Percentiles rank a stretch among this genome's conserved stretches.
These are phyloP conservation scores for Ophiocordyceps camponoti-saundersi DNA, from an alignment of 2,329 filamentous ascomycete species.

Conservation along the genomic window DNA sequence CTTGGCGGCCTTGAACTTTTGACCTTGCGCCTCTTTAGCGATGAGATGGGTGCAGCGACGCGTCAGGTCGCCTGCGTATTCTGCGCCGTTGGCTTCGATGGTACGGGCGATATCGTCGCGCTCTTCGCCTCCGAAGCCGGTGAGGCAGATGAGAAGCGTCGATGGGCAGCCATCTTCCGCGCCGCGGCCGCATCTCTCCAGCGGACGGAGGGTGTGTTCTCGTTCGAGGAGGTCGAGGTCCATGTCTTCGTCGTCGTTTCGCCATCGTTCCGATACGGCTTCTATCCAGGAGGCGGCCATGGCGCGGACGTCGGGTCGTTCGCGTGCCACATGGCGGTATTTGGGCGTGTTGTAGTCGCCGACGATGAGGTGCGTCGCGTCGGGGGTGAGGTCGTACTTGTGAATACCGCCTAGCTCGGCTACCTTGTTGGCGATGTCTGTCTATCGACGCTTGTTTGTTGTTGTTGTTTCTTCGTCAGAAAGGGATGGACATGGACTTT, in stretches of 20 bases:
- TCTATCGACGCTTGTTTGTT: conserved; percentile 13
- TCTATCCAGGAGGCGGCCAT: conserved; percentile 76
- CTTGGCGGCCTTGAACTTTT: conserved; percentile 47
- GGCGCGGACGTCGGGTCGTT: conserved; percentile 70
- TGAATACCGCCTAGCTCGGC: conserved; percentile 72
- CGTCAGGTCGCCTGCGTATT: conserved; percentile 76
- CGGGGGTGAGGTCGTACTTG: conserved; percentile 84
- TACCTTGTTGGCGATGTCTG: conserved; percentile 44
- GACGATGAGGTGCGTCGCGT: conserved; percentile 87
- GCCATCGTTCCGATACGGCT: conserved; percentile 61
- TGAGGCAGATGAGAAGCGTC: conserved; percentile 34
- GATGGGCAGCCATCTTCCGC: conserved; percentile 14
- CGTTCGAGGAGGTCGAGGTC: conserved; percentile 55
- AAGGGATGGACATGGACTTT: background rate
- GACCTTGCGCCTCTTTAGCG: background rate
- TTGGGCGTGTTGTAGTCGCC: conserved; percentile 82
- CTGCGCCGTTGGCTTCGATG: conserved; percentile 55
- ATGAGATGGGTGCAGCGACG: conserved; percentile 36
- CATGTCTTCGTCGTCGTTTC: conserved; percentile 57
- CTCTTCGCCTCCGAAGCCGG: conserved; percentile 42
- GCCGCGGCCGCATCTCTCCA: conserved; percentile 37
- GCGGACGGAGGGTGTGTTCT: conserved; percentile 44
- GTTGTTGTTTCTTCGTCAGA: conserved; percentile 1
- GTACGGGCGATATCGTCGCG: conserved; percentile 54
- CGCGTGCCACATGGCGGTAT: conserved; percentile 86